Evolutionary conservation across 768 basidiomycete genomes (phyloP), one percentile per base, ranked within the genome.

Genomic region (Pleurotus tuoliensis): DNA sequence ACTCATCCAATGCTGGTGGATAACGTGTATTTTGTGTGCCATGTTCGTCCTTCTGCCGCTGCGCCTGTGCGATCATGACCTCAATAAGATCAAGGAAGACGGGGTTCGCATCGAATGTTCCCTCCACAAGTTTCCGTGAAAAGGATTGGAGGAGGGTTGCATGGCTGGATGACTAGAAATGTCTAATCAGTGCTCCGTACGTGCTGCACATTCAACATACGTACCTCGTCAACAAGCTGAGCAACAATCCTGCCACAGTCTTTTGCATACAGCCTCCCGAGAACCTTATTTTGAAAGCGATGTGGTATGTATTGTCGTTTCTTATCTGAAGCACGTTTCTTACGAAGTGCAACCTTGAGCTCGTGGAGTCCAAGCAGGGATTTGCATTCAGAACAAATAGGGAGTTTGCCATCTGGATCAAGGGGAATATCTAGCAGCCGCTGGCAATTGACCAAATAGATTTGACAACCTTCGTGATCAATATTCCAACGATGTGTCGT

Each of bases 1-100:
- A 67, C 24, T 76, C 69, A 5, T 69, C 64, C 30, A 63, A 66
- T 0, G 58, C 66, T 1, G 71, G 70, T 1, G 67, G 50, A 56
- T 74, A 75, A 4, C 58, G 51, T 59, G 74, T 71, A 47, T 76
- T 75, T 50, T 72, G 72, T 56, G 63, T 61, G 0, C 71, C 72
- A 1, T 67, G 62, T 0, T 71, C 72, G 0, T 64, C 61, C 2
- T 63, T 62, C 18, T 71, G 59, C 1, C 62, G 49, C 11, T 75
- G 73, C 0, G 39, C 15, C 6, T 61, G 56, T 0, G 46, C 24
- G 0, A 70, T 65, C 51, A 74, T 64, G 1, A 70, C 75, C 15
- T 69, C 46, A 0, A 75, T 46, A 0, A 74, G 51, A 0, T 65
- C 70, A 6, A 59, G 38, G 48, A 75, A 69, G 7, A 71, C 69